Conservation (phyloP, 1,284 basidiomycete species). For the Ganoderma boninense region DNA sequence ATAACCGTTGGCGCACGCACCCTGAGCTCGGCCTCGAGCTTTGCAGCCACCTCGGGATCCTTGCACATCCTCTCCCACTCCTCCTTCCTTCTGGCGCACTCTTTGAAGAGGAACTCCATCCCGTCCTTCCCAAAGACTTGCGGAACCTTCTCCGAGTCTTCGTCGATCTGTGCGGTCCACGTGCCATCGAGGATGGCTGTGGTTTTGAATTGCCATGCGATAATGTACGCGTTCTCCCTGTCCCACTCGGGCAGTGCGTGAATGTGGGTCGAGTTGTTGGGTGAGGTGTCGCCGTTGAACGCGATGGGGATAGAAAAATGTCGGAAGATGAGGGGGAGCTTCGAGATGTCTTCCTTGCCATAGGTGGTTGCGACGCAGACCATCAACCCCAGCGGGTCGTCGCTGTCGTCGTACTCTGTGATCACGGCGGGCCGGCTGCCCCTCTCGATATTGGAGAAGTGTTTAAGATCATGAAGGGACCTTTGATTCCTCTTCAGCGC, state of each 20-base stretch:
- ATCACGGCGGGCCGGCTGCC: background rate
- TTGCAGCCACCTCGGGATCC: background rate
- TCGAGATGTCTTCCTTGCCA: background rate
- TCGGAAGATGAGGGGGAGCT: background rate
- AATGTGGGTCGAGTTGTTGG: background rate
- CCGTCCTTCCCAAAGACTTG: background rate
- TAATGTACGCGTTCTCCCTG: background rate
- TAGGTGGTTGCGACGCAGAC: background rate
- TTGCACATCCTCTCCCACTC: background rate
- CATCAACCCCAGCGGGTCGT: background rate
- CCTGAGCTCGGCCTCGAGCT: background rate
- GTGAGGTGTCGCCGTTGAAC: background rate
- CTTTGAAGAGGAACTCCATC: background rate
- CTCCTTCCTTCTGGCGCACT: background rate
- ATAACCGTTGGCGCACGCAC: background rate
- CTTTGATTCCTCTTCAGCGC: background rate
- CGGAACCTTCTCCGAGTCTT: background rate
- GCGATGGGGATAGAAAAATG: background rate
- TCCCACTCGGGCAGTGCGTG: background rate
- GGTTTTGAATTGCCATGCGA: background rate
- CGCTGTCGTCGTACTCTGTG: background rate
- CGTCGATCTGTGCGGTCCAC: background rate
- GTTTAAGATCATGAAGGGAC: background rate
- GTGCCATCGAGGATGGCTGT: background rate
- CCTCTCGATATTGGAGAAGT: background rate